Base-by-base conservation (phyloP, 148 eudicot species). In the Fagopyrum tataricum region DNA sequence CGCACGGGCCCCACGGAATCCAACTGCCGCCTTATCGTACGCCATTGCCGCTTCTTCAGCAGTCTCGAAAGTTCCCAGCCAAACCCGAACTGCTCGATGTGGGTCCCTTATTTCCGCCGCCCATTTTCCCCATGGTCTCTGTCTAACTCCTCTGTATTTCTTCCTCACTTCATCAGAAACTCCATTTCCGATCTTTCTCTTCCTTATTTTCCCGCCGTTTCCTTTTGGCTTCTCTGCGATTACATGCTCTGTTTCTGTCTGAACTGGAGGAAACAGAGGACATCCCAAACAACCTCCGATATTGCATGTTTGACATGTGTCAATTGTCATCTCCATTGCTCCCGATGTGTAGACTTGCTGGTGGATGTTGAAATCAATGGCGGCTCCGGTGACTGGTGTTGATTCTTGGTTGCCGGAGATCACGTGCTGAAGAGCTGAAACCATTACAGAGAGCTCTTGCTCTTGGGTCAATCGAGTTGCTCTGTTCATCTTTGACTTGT, bases 111-210 rank as follows among this genome's bases (percentile, higher is more conserved):
- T 86, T 77, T 88, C 89, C 8, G 91, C 81, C 5, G 87, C 91
- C 91, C 91, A 88, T 42, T 82, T 88, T 12, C 91, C 89, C 87
- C 87, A 88, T 8, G 86, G 91, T 76, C 92, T 84, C 80, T 86
- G 88, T 67, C 89, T 71, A 7, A 84, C 92, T 67, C 90, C 92
- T 37, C 90, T 82, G 81, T 82, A 86, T 48, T 78, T 81, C 56
- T 81, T 86, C 74, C 77, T 79, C 18, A 40, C 74, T 18, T 62
- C 72, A 47, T 64, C 69, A 2, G 49, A 31, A 31, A 11, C 66
- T 24, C 40, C 72, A 13, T 41, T 17, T 7, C 48, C 72, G 24
- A 51, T 76, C 76, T 67, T 75, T 70, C 76, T 75, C 72, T 23
- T 79, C 15, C 46, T 53, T 15, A 41, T 40, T 5, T 43, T 74